Base-by-base conservation (phyloP, 306 rosid species). In the Fragaria vesca region DNA sequence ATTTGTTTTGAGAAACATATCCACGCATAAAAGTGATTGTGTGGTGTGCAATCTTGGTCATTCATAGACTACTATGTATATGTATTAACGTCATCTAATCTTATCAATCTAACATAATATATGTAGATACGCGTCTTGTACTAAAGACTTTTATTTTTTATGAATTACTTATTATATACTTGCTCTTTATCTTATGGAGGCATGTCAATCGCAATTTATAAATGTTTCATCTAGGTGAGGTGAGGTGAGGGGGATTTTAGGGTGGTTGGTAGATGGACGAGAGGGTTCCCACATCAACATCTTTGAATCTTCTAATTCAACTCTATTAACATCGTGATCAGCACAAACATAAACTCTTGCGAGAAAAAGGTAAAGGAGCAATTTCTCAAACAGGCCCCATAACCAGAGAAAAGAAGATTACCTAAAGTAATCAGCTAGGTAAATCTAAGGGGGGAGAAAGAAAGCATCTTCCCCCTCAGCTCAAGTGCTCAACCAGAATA, bases 241-340 rank as follows among this genome's bases (percentile, higher is more conserved):
- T 24, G 24, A 24, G 42, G 32, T 17, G 67, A 38, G n/a, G 58
- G 42, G 42, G 45, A 1, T 24, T 2, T 60, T 60, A 26, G 6
- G 66, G 17, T 72, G 78, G 81, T 86, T 65, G 88, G 86, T 85
- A 73, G 75, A 70, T 79, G 42, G 63, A 63, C n/a, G 28, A 18
- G 63, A 0, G 50, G 69, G 76, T 42, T 65, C 78, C 42, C 71
- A 69, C 57, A 34, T 40, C 51, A 24, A 47, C 70, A 75, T 62
- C 65, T 77, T 20, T 20, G 34, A 67, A 75, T 55, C 77, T 16
- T 62, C 26, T 40, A 26, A 42, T 62, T 18, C n/a, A 50, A 73
- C 74, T 26, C 43, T 28, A 66, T 46, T 21, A 24, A 66, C 73
- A 42, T 61, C 68, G 68, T 69, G 73, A 80, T 73, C 30, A 13